Base-by-base conservation (phyloP, 2,329 filamentous ascomycete species). In the Arthrinium phaeospermum region DNA sequence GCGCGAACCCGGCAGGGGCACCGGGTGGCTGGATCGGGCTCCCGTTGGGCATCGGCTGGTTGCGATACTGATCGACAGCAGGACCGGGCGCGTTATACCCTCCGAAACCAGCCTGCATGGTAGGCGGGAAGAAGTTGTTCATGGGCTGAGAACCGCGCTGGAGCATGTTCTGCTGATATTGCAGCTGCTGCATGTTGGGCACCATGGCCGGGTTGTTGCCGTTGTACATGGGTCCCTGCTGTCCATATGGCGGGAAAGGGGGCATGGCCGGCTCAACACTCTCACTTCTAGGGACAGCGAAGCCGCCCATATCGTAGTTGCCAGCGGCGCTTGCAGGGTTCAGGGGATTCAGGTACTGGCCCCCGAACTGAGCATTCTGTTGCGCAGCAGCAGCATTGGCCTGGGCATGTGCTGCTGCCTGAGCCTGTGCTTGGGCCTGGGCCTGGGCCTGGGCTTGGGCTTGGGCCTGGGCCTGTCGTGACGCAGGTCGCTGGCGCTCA, bases 161-260 rank as follows among this genome's bases (percentile, higher is more conserved):
- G 80, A 91, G 85, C 83, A 91, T 85, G 77, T 79, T 85, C 78
- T 90, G 89, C 78, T 90, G 89, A 77, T 89, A 91, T 74, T 90
- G 88, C 75, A 91, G 78, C 75, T 87, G 88, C 77, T 89, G 86
- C 73, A 90, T 79, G 75, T 83, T 85, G 64, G 87, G 84, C 41
- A 82, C 78, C 74, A 90, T 85, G 51, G 86, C 82, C 41, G 83
- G 82, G 75, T 83, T 84, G 41, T 83, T 78, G 7, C 82, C 80
- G 71, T 84, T 85, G 80, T 86, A 91, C 83, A 91, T 86, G 64
- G 86, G 82, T 67, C 82, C 83, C 77, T 88, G 88, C 27, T 85
- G 83, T 70, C 85, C 83, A 73, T 86, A 91, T 30, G 84, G 78
- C 7, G 85, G 84, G 80, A 88, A 91, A 7, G 86, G 81, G 5